A percentile compares a stretch with the other conserved stretches of the same genome.
These are phyloP conservation scores for Phycomyces blakesleeanus DNA, from an alignment of 192 early-diverging fungal species.

Conservation along the genomic window DNA sequence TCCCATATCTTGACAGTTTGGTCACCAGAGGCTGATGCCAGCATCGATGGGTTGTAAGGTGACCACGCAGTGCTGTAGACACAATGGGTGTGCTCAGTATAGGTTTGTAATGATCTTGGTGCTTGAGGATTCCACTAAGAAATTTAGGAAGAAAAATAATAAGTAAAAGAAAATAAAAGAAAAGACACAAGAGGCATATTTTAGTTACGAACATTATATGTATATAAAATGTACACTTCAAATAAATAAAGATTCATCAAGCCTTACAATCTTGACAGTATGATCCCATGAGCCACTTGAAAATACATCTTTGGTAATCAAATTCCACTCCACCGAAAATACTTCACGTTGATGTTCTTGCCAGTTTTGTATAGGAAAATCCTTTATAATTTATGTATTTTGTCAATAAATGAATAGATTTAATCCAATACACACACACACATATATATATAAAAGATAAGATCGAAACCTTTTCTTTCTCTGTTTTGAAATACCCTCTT, in stretches of 20 bases:
- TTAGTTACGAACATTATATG: too few species aligned
- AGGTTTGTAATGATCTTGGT: conserved; percentile 77
- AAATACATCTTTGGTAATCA: conserved; percentile 84
- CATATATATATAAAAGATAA: too few species aligned
- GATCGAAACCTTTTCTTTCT: too few species aligned
- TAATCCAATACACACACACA: too few species aligned
- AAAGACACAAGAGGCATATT: too few species aligned
- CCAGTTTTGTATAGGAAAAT: conserved; percentile 88
- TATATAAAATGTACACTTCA: too few species aligned
- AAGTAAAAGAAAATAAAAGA: too few species aligned
- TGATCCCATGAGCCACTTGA: conserved; percentile 94
- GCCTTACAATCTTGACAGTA: conserved; percentile 85
- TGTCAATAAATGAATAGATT: background rate
- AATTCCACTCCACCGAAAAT: conserved; percentile 93
- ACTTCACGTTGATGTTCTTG: conserved; percentile 92
- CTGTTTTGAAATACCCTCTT: too few species aligned
- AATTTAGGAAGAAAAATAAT: too few species aligned
- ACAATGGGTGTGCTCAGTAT: conserved; percentile 86
- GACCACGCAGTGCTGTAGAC: conserved; percentile 90
- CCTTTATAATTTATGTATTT: conserved; percentile 39
- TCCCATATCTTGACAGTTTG: conserved; percentile 92
- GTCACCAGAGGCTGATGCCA: conserved; percentile 92
- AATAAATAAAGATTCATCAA: background rate
- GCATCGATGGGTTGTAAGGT: conserved; percentile 67
- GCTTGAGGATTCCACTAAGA: conserved; percentile 81